These are phyloP conservation scores for Pulveroboletus sp. DNA, from an alignment of 768 basidiomycete species.

Conservation along the genomic window DNA sequence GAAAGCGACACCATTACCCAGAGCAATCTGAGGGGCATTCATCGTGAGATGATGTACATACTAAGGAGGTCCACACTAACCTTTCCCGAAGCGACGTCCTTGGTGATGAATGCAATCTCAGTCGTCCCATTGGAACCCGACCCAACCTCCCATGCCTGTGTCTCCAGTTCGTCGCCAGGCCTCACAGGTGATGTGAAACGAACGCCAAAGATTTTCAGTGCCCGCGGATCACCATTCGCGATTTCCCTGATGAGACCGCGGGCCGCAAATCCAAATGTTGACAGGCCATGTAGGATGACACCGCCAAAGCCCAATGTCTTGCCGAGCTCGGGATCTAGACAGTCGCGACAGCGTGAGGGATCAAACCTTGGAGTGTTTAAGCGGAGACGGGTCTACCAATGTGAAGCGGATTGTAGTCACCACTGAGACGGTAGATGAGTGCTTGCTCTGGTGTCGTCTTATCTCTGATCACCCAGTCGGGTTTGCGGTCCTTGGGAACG, in stretches of 20 bases:
- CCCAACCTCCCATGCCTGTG: constrained; percentile 74
- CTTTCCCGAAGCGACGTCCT: constrained; percentile 58
- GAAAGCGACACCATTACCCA: constrained; percentile 64
- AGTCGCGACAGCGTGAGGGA: not conserved
- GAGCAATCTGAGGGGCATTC: constrained; percentile 35
- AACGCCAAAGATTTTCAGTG: constrained; percentile 65
- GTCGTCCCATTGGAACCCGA: constrained; percentile 52
- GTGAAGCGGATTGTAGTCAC: constrained; percentile 78
- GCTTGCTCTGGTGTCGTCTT: constrained; percentile 66
- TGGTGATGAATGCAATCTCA: constrained; percentile 62
- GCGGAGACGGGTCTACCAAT: constrained; percentile 43
- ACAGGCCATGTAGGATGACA: constrained; percentile 81
- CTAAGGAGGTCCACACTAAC: constrained; percentile 26
- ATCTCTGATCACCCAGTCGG: constrained; percentile 60
- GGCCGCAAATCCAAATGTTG: constrained; percentile 78
- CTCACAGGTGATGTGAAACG: constrained; percentile 82
- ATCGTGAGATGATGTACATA: not conserved
- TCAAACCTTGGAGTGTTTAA: not conserved
- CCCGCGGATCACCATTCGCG: constrained; percentile 55
- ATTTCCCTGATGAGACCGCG: constrained; percentile 65
- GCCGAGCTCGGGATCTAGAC: constrained; percentile 69
- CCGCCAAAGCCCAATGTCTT: constrained; percentile 73
- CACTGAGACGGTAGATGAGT: constrained; percentile 65
- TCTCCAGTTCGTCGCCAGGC: constrained; percentile 80
- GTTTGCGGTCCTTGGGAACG: constrained; percentile 55